Percentiles rank a stretch among this genome's conserved stretches.
These are phyloP conservation scores for Sporothrix brasiliensis DNA, from an alignment of 2,329 filamentous ascomycete species.

Conservation along the genomic window DNA sequence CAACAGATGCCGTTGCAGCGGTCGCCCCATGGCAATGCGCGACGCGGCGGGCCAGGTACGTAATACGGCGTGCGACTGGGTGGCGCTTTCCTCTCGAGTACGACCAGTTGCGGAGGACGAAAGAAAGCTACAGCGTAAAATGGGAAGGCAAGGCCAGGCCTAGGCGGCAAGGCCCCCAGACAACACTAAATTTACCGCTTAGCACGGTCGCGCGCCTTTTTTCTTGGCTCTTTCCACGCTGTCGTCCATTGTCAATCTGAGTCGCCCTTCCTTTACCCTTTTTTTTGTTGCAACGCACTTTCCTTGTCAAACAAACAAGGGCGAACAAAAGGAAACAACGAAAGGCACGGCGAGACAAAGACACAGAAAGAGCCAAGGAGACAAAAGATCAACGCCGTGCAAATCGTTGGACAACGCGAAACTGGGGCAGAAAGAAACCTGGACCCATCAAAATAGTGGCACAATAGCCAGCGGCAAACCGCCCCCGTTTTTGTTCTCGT, in stretches of 20 bases:
- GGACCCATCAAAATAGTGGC: constrained; percentile 6
- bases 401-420: constrained; percentile 17
- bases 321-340: constrained; percentile 6
- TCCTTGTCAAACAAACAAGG: background rate
- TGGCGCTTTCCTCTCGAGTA: background rate
- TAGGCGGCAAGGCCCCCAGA: background rate
- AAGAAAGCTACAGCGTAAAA: background rate
- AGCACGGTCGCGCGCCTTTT: background rate
- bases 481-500: background rate
- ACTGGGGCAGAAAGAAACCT: constrained; percentile 1
- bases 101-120: background rate
- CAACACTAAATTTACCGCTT: background rate
- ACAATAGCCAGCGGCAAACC: background rate
- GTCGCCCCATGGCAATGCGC: constrained; percentile 51
- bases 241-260: background rate
- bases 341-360: background rate
- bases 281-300: background rate
- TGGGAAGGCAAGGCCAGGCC: background rate
- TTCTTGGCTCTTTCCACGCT: background rate
- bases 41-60: constrained; percentile 55
- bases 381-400: background rate
- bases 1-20: constrained; percentile 56
- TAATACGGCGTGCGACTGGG: constrained; percentile 30
- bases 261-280: constrained; percentile 9
- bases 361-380: background rate